These are phyloP conservation scores for Inosperma sp. DNA, from an alignment of 768 basidiomycete genomes.

Conservation along the genomic window DNA sequence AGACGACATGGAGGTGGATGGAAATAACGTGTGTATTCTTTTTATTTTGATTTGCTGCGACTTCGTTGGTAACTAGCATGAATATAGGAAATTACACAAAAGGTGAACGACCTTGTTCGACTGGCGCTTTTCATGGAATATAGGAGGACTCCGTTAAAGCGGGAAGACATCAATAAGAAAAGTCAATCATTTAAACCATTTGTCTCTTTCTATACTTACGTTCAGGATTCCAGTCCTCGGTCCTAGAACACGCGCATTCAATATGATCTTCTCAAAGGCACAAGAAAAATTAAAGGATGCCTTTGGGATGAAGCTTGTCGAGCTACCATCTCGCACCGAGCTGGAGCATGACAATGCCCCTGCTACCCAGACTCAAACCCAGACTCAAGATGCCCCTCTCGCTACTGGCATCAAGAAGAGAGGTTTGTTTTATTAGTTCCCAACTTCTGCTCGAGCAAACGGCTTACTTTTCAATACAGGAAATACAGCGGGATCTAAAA, in stretches of 20 bases:
- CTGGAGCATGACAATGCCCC: constrained; percentile 41
- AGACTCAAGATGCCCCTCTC: constrained; percentile 42
- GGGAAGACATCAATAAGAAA: constrained; percentile 88
- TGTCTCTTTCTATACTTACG: background rate
- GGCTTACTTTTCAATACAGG: constrained; percentile 30
- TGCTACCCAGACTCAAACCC: constrained; percentile 45
- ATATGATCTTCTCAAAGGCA: constrained; percentile 55
- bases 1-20: constrained; percentile 30
- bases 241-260: constrained; percentile 52
- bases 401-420: constrained; percentile 63
- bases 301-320: constrained; percentile 83
- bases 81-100: constrained; percentile 57
- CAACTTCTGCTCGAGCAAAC: background rate
- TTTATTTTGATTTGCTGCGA: constrained; percentile 7
- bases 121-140: constrained; percentile 81
- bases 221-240: constrained; percentile 29
- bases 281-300: constrained; percentile 58
- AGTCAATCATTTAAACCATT: constrained; percentile 35
- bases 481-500: constrained; percentile 59
- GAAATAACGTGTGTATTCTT: constrained; percentile 22
- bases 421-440: constrained; percentile 34
- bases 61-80: background rate
- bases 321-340: constrained; percentile 61
- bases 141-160: constrained; percentile 55
- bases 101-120: constrained; percentile 69